Percentiles rank a stretch among this genome's conserved stretches.
Evolutionary conservation across 106 monocot species (phyloP).

Genomic region (Xerophyta viscosa): DNA sequence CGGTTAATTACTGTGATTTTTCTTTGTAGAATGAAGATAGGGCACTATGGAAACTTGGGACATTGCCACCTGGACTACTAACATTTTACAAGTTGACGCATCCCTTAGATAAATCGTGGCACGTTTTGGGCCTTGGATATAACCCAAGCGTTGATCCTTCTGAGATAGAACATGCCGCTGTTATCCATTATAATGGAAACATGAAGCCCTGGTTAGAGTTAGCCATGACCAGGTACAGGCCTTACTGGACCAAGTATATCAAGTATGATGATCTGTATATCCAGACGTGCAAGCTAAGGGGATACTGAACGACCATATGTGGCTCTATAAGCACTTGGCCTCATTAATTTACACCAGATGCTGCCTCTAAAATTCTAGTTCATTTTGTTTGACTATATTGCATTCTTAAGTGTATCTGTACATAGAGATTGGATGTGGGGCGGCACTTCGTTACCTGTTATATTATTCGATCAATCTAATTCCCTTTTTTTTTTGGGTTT

Average conservation of each 20-base stretch:
- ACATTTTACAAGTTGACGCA: conserved; percentile 59
- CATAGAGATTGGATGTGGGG: no score
- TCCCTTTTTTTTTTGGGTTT: no score
- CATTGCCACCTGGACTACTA: conserved; percentile 59
- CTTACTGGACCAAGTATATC: conserved; percentile 65
- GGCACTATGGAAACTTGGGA: conserved; percentile 65
- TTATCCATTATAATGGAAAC: conserved; percentile 64
- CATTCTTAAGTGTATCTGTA: no score
- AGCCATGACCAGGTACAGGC: conserved; percentile 62
- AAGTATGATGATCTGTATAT: conserved; percentile 53
- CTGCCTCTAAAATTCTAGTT: no score
- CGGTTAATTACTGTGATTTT: not conserved
- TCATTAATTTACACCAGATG: no score
- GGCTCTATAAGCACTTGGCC: no score
- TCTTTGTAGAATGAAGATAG: conserved; percentile 41
- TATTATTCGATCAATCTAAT: no score
- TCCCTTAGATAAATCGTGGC: conserved; percentile 66
- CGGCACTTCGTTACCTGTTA: no score
- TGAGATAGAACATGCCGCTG: conserved; percentile 57
- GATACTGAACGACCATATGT: no score
- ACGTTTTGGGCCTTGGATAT: conserved; percentile 64
- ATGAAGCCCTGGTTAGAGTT: conserved; percentile 79
- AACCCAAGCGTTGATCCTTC: conserved; percentile 60
- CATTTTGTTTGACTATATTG: no score
- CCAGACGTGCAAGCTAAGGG: conserved; percentile 37